Evolutionary conservation across 192 early-diverging fungal genomes (phyloP), one percentile per base, ranked within the genome.

Genomic region (Coemansia sp.): DNA sequence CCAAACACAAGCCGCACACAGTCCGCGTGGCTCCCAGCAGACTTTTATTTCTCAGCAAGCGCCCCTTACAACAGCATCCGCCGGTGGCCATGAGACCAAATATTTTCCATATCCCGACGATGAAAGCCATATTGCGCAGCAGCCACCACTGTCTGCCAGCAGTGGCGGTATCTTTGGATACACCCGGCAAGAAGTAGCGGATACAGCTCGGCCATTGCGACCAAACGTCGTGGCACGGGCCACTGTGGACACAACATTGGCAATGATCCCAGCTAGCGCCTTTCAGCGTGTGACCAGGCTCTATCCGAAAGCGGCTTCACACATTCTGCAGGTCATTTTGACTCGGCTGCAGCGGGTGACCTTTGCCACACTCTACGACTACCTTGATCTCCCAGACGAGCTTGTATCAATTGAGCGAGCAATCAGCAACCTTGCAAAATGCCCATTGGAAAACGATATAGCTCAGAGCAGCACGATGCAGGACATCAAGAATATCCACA

Each of bases 341-440:
- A 95, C 95, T 2, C 88, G 97, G 40, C 93, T 99, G 67, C 94
- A 98, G 78, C 88, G 97, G 1, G 96, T 97, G 45, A 98, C 97
- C 0, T 89, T 95, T 74, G 84, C 93, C 70, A 95, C 94, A 5
- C 88, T 96, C 61, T 90, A 94, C 71, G 86, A 90, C 61, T 98
- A 97, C 65, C 85, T 97, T 2, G 93, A 92, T 9, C 72, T 97
- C 49, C 91, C 92, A 5, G 88, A 91, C 56, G 95, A 97, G 65
- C 86, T 98, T 3, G 84, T 98, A 52, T 85, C 88, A 32, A 89
- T 95, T 58, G 95, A 99, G 70, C 88, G 90, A 42, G 84, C 85
- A 8, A 88, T 94, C n/a, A 91, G 91, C 70, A 91, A 93, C 40
- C 85, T 93, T 54, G 76, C 76, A n/a, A 50, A 59, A 11, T 64